Evolutionary conservation across 192 early-diverging fungal genomes (phyloP).

Genomic region (Coemansia sp.): DNA sequence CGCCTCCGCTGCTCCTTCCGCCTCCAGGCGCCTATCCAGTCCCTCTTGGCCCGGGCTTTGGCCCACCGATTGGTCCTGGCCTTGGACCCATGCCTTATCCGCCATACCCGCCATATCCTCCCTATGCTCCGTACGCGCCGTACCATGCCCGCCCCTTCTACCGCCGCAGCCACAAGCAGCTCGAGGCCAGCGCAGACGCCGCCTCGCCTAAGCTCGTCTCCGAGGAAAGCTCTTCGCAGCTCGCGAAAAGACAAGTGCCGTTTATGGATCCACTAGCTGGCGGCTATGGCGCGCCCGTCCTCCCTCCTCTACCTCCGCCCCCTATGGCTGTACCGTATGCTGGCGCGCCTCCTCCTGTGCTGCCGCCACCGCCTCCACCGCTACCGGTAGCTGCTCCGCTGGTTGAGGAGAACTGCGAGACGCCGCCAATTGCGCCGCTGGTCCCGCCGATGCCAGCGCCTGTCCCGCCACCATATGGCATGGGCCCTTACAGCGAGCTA

Average conservation of each 20-base stretch:
- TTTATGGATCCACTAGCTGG: neutral
- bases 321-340: conserved; percentile 17
- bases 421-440: conserved; percentile 10
- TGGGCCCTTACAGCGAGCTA: conserved; percentile 19
- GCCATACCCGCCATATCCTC: conserved; percentile 11
- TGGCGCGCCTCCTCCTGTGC: conserved; percentile 2
- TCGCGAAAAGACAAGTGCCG: neutral
- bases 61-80: neutral
- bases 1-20: conserved; percentile 39
- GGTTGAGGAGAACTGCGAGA: conserved; percentile 33
- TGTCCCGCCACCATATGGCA: conserved; percentile 2
- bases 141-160: conserved; percentile 19
- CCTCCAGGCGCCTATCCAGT: conserved; percentile 35
- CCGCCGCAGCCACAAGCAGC: conserved; percentile 6
- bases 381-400: conserved; percentile 7
- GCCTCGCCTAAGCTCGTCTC: conserved; percentile 18
- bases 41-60: conserved; percentile 11
- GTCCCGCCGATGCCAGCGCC: conserved; percentile 13
- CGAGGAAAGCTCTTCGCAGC: conserved; percentile 5
- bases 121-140: neutral
- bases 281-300: neutral
- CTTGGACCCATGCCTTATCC: conserved; percentile 14
- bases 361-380: conserved; percentile 6
- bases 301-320: conserved; percentile 6
- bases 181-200: neutral